Evolutionary conservation across 352 stramenopile genomes (phyloP), one percentile per base, ranked within the genome.

Genomic region (Phytopythium cucurbitacearum): DNA sequence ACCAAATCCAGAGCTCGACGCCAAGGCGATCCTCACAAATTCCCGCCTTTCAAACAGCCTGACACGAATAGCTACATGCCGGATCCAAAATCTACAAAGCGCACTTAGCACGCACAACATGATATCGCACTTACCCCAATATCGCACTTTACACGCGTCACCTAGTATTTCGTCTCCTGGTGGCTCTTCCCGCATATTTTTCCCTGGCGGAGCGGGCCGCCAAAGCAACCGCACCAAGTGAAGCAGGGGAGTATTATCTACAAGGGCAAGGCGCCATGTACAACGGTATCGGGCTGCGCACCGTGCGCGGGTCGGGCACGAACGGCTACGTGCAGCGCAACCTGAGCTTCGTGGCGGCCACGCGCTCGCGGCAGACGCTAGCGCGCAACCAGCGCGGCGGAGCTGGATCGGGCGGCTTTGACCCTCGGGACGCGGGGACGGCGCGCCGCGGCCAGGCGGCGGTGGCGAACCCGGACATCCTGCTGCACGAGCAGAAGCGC

Each of bases 241-340:
- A 40, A 55, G 6, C 7, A 40, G 52, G 4, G 44, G 32, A 37
- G n/a, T n/a, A n/a, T n/a, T n/a, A n/a, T n/a, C n/a, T n/a, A n/a
- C n/a, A n/a, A n/a, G n/a, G n/a, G n/a, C n/a, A n/a, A n/a, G n/a
- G n/a, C n/a, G 56, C 7, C 52, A 95, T 95, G 87, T 96, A 96
- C 67, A 96, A 96, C 71, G 87, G 87, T 55, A 93, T 96, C 48
- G 87, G 87, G 6, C 67, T 96, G 33, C 69, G 73, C 53, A 95
- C 85, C 1, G 73, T 90, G 57, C 85, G 87, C 51, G 87, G 87
- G 55, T 93, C 83, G 41, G 84, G 85, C 60, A 96, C 87, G 51
- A 96, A 91, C 69, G 87, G 87, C 42, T 95, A 95, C 56, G 85
- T 95, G 49, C 85, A 95, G 71, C 65, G 73, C 43, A 96, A 95